phyloP scores from a whole-genome alignment of 78 protist species.

The Polysphondylium violaceum region DNA sequence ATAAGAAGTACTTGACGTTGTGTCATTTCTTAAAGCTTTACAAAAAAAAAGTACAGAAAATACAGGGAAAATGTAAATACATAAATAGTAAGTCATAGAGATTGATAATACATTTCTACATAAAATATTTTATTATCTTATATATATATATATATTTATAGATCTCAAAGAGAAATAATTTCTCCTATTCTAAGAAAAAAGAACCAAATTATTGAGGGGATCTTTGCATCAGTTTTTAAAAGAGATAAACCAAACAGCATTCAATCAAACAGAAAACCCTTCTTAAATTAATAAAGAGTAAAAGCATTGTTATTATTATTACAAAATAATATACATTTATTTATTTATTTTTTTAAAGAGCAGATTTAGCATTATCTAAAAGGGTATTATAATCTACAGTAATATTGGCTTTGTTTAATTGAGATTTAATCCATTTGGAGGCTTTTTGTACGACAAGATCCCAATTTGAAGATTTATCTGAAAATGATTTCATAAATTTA shows the following conservation, averaged over 20 bases:
- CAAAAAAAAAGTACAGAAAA: no score
- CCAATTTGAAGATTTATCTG: constrained; percentile 28
- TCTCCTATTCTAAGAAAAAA: neutral
- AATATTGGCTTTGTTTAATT: neutral
- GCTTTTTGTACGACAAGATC: constrained; percentile 43
- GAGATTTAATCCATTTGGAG: constrained; percentile 17
- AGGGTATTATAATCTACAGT: neutral
- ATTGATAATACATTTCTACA: no score
- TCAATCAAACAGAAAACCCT: neutral
- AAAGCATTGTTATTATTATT: no score
- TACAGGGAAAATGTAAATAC: no score
- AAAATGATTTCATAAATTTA: neutral
- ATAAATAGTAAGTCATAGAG: no score
- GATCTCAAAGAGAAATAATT: no score
- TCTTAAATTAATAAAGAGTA: neutral
- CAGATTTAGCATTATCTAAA: constrained; percentile 9
- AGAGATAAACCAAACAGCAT: no score
- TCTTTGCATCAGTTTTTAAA: no score
- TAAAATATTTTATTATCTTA: no score
- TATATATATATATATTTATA: no score
- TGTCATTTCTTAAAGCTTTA: no score
- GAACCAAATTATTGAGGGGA: neutral
- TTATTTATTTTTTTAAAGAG: neutral
- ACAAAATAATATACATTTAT: neutral
- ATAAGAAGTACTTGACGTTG: no score